Conservation (phyloP, 345 rosid species). For the Eucalyptus dawsonii region DNA sequence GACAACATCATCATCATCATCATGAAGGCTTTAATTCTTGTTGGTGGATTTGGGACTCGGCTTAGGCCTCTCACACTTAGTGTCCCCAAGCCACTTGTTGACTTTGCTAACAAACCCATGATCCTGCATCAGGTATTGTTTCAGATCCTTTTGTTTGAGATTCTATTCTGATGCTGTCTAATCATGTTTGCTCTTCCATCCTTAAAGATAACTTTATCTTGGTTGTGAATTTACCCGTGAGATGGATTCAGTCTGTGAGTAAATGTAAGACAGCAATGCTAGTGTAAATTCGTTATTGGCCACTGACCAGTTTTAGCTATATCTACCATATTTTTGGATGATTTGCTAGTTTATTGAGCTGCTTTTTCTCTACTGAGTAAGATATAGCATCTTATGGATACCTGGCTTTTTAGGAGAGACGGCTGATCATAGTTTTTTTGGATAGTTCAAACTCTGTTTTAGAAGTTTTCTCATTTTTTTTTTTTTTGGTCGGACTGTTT, state of each 20-base stretch:
- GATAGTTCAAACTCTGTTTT: not conserved
- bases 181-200: not conserved
- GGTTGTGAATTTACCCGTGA: not conserved
- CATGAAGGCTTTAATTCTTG: constrained; percentile 98
- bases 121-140: constrained; percentile 87
- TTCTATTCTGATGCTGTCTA: not conserved
- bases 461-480: not conserved
- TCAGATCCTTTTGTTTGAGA: not conserved
- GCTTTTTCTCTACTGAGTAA: not conserved
- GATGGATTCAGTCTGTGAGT: not conserved
- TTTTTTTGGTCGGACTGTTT: not conserved
- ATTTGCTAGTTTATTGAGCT: not conserved
- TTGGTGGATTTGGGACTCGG: constrained; percentile 97
- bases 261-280: not conserved
- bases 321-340: not conserved
- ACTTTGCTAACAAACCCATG: constrained; percentile 98
- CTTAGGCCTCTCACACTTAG: constrained; percentile 98
- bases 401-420: not conserved
- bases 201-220: not conserved
- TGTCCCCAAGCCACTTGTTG: constrained; percentile 96
- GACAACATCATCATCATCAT: constrained; percentile 13
- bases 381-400: not conserved
- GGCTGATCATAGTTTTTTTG: not conserved
- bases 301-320: not conserved
- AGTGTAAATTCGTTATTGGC: not conserved